Base-by-base conservation (phyloP, 2,329 filamentous ascomycete species). In the Colletotrichum orbiculare region DNA sequence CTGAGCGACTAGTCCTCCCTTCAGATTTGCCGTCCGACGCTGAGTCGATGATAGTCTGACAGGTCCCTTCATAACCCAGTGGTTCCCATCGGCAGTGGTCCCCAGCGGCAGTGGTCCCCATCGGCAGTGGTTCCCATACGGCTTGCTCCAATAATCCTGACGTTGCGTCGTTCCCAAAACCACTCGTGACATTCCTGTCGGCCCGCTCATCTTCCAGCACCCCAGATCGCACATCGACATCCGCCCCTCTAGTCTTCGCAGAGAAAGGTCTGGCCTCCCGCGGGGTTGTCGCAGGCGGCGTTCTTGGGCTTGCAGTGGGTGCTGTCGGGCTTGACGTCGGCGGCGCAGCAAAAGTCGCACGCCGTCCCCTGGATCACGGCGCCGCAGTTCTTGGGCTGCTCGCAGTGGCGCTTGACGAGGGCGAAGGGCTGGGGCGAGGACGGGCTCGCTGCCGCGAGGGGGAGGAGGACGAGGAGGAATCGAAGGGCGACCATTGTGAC, bases 341-440 rank as follows among this genome's bases (percentile, higher is more conserved):
- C 57, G 13, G 56, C 56, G 37, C 61, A 64, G 17, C 61, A 64
- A 9, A 60, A 64, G 15, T 64, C 49, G 34, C 61, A 64, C 8
- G 37, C 39, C 0, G 61, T 64, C 13, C 49, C 56, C 34, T 64
- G 61, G 0, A 64, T 25, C 1, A 66, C 60, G 8, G 58, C 58
- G 1, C 60, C 68, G 0, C 68, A 67, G 12, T 68, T 64, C 10
- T 60, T 65, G 48, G 66, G 58, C 37, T 72, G 68, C 35, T 70
- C 65, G 34, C 67, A 67, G 11, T 66, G 58, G 43, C 66, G 60
- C 5, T 65, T 64, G 34, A 64, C 39, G 13, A 64, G 61, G 3
- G 33, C 12, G 2, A 12, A 25, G 2, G n/a, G 8, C 8, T 12
- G 34, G 6, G 49, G 33, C 0, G 39, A 7, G 4, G 61, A 45